phyloP scores from a whole-genome alignment of 2,329 filamentous ascomycete species.

The Akanthomyces dipterigenus region DNA sequence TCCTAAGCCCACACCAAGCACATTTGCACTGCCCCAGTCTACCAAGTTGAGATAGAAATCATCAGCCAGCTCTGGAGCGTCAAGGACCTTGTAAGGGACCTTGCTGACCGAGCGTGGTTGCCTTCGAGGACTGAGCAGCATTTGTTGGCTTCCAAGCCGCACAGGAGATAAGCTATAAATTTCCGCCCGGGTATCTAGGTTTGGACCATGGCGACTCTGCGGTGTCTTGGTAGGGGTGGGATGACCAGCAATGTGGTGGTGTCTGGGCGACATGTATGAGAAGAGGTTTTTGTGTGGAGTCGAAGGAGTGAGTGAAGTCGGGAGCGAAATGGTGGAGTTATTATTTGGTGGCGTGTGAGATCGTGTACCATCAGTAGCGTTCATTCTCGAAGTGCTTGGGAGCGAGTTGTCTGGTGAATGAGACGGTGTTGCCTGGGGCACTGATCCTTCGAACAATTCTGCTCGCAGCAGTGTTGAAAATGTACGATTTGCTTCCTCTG shows the following conservation, averaged over 20 bases:
- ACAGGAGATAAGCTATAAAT: conserved; percentile 95
- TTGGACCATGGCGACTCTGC: conserved; percentile 78
- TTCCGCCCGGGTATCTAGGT: conserved; percentile 82
- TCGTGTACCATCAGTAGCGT: conserved; percentile 58
- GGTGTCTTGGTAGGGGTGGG: conserved; percentile 85
- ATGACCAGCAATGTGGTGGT: conserved; percentile 69
- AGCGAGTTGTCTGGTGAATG: conserved; percentile 52
- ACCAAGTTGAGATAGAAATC: conserved; percentile 98
- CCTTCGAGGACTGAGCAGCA: conserved; percentile 83
- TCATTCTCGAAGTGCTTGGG: conserved; percentile 43
- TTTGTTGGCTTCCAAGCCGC: conserved; percentile 84
- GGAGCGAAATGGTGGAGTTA: conserved; percentile 52
- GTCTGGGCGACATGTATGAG: conserved; percentile 73
- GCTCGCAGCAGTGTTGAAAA: conserved; percentile 82
- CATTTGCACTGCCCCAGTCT: conserved; percentile 94
- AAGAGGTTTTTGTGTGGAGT: conserved; percentile 98
- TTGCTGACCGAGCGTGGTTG: conserved; percentile 88
- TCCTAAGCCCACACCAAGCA: conserved; percentile 85
- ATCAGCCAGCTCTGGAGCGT: conserved; percentile 91
- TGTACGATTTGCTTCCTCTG: conserved; percentile 89
- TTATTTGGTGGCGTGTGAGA: conserved; percentile 76
- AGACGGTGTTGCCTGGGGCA: conserved; percentile 68
- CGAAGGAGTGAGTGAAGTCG: conserved; percentile 75
- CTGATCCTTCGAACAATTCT: conserved; percentile 85
- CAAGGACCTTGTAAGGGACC: conserved; percentile 94